Evolutionary conservation across 768 basidiomycete species (phyloP).

Genomic region (Lanmaoa rubissima): DNA sequence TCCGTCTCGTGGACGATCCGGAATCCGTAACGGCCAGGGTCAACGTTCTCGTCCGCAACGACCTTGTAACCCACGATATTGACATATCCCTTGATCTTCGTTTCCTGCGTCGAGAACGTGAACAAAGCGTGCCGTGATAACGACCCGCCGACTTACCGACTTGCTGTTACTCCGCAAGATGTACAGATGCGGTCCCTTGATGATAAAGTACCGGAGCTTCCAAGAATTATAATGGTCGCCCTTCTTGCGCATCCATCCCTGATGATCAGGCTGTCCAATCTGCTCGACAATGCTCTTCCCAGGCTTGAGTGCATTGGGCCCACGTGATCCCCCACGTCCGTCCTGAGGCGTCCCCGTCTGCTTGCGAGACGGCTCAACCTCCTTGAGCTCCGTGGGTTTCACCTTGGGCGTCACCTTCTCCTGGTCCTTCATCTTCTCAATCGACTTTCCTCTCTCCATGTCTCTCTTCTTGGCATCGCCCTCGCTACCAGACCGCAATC

Average conservation of each 20-base stretch:
- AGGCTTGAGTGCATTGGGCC: conserved; percentile 44
- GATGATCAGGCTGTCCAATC: conserved; percentile 86
- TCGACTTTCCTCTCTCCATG: conserved; percentile 23
- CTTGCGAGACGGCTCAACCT: conserved; percentile 51
- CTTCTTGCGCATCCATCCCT: conserved; percentile 95
- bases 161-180: conserved; percentile 75
- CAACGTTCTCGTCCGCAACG: conserved; percentile 85
- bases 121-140: neutral
- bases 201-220: conserved; percentile 88
- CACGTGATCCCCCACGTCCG: conserved; percentile 17
- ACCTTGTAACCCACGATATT: conserved; percentile 91
- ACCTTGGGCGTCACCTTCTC: conserved; percentile 21
- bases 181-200: conserved; percentile 92
- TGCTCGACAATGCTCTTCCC: conserved; percentile 82
- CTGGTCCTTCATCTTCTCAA: conserved; percentile 19
- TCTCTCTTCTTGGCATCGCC: conserved; percentile 16
- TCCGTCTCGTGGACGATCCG: conserved; percentile 86
- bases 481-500: conserved; percentile 22
- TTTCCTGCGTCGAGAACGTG: conserved; percentile 56
- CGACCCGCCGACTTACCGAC: conserved; percentile 22
- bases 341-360: conserved; percentile 40
- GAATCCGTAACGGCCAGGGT: conserved; percentile 95
- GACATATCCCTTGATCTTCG: conserved; percentile 94
- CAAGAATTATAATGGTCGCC: conserved; percentile 90
- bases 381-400: conserved; percentile 29